Evolutionary conservation across 2,329 filamentous ascomycete genomes (phyloP), one percentile per base, ranked within the genome.

Genomic region (Colletotrichum simmondsii): DNA sequence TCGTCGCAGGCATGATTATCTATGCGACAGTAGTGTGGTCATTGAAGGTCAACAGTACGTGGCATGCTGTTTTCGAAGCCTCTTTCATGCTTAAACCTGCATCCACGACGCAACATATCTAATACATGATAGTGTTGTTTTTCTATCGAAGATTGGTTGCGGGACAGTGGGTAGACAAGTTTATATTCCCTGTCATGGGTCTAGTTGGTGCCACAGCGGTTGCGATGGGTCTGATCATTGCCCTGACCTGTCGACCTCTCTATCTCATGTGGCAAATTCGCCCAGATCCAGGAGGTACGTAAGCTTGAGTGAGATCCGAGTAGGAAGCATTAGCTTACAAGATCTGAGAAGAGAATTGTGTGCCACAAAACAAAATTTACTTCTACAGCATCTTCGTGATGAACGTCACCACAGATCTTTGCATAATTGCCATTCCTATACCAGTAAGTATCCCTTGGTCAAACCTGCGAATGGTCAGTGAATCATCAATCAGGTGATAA

Each of bases 1-100:
- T 84, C 64, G 75, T 82, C 24, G 75, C 80, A 1, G 83, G 61
- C 1, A 76, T 81, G 46, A 75, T 76, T 12, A 78, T 77, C 2
- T 84, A 85, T 12, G 76, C 80, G 12, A 72, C 79, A 14, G 79
- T 84, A 32, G 76, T 85, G 4, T 85, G 83, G 83, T 79, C 76
- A 0, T 75, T 85, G 65, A 85, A 84, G 69, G 76, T 85, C 37
- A 83, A 83, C 75, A 84, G 69, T 72, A 60, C 2, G 37, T 42
- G 37, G 37, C 37, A 42, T 42, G 14, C 37, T 42, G 37, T 42
- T 16, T 42, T 42, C 2, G 2, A 1, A 5, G 0, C 26, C 5
- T 30, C 19, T 4, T 8, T 4, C 19, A 10, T 3, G 4, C 37
- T 26, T 8, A 24, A 59, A 42, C 22, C 26, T 4, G 49, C 14